Base-by-base conservation (phyloP, 345 rosid genomes). In the Linum trigynum region DNA sequence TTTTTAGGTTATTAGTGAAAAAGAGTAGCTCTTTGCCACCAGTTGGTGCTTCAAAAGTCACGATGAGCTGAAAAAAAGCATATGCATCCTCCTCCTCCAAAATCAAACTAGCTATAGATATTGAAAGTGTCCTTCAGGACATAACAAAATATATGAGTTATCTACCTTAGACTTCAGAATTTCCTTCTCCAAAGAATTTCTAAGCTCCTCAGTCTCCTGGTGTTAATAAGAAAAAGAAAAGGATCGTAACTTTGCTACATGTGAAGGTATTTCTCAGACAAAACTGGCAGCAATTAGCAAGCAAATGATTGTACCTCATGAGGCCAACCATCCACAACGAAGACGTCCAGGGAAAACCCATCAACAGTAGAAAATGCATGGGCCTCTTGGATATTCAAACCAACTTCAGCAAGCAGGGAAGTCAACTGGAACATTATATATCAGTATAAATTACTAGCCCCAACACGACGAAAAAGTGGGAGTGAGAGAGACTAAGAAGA, bases 281-380 rank as follows among this genome's bases (percentile, higher is more conserved):
- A 6, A 9, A 12, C 14, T 10, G 14, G 53, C 50, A 42, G 59
- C 50, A 42, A 59, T 50, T 45, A 42, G 3, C 5, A 42, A 63
- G 5, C 10, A 39, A 35, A 62, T 64, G 55, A 64, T 45, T 55
- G 38, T 83, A 90, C 97, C 96, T 90, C 96, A 74, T 80, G 79
- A 2, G 80, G 82, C 97, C 96, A 94, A 68, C 99, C 99, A 72
- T 88, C 92, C 83, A 94, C 97, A 66, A 94, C 95, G 71, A 94
- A 90, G 64, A 90, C 92, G 69, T 88, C 99, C 39, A 90, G 78
- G 66, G 97, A 94, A 82, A 75, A 94, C 69, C 99, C 99, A 79
- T 94, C 99, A 9, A 43, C 83, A 1, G 96, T 94, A 45, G 97
- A 90, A 79, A 94, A 90, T 17, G 92, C 99, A 76, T 88, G 97